These are phyloP conservation scores for Lactarius tabidus DNA, from an alignment of 768 basidiomycete species.

Conservation along the genomic window DNA sequence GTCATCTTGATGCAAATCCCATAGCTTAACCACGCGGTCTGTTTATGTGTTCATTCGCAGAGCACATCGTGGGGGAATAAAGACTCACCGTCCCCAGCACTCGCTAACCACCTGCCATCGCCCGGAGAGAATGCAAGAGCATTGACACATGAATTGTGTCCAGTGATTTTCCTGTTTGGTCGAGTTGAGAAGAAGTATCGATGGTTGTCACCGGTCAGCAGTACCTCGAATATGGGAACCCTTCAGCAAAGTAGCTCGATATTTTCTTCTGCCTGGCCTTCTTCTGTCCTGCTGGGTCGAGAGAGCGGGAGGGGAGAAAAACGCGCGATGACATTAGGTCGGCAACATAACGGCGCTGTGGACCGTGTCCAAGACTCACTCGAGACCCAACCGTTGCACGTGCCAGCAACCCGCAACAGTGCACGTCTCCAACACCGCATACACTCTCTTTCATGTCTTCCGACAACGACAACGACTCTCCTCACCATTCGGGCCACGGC, in stretches of 20 bases:
- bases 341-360: slow-evolving; percentile 9
- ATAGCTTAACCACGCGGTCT: slow-evolving; percentile 35
- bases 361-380: background rate
- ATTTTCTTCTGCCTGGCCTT: slow-evolving; percentile 12
- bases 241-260: slow-evolving; percentile 7
- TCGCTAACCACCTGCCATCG: slow-evolving; percentile 38
- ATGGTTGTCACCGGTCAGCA: background rate
- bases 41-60: background rate
- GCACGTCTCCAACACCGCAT: background rate
- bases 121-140: slow-evolving; percentile 35
- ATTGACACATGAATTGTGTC: slow-evolving; percentile 38
- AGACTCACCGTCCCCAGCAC: slow-evolving; percentile 37
- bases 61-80: background rate
- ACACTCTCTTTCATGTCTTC: slow-evolving; percentile 11
- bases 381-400: background rate
- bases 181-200: background rate
- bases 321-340: slow-evolving; percentile 14
- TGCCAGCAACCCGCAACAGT: background rate
- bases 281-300: slow-evolving; percentile 4
- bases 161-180: slow-evolving; percentile 32
- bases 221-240: slow-evolving; percentile 21
- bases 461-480: slow-evolving; percentile 9
- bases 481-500: background rate
- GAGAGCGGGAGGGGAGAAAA: slow-evolving; percentile 2
- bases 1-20: slow-evolving; percentile 37